Base-by-base conservation (phyloP, 495 filamentous ascomycete species). In the Penicillium waksmanii region DNA sequence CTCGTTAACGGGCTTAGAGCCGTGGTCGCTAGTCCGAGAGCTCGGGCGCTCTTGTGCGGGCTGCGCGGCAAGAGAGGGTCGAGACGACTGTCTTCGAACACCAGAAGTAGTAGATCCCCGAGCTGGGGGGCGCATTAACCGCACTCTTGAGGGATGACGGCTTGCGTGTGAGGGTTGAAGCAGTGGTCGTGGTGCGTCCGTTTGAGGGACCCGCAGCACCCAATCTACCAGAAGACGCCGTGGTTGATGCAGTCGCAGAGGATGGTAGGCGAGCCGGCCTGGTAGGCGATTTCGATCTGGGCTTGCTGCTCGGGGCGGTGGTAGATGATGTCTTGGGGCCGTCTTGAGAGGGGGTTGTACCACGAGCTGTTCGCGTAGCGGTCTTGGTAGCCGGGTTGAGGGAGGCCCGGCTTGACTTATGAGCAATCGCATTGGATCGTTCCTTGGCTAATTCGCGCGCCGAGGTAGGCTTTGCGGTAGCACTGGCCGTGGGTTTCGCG, bases 241-340 rank as follows among this genome's bases (percentile, higher is more conserved):
- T 79, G 7, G 86, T 90, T 40, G 85, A 83, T 19, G 88, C 82
- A 2, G 84, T 85, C 49, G 87, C 71, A 25, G 88, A 83, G 47
- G 80, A 66, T 31, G 88, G 84, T 33, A 88, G 75, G 55, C 84
- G 85, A 62, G 84, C 74, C 15, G 88, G 82, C 50, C 80, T 81
- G 7, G 87, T 88, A 1, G 88, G 87, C 17, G 89, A 90, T 61
- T 82, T 88, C 15, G 83, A 70, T 63, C 80, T 82, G 19, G 86
- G 79, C 65, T 89, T 90, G 34, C 73, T 60, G 40, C 70, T 53
- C 15, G 70, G 35, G 4, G 54, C 51, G 42, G 31, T 63, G 43
- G 66, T 54, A 13, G 65, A 52, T 5, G 72, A 51, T 25, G 72
- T 36, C 59, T 73, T 76, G 15, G 64, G 46, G 34, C 51, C 34